Conservation (phyloP, 2,329 filamentous ascomycete species). For the Beauveria caledonica region DNA sequence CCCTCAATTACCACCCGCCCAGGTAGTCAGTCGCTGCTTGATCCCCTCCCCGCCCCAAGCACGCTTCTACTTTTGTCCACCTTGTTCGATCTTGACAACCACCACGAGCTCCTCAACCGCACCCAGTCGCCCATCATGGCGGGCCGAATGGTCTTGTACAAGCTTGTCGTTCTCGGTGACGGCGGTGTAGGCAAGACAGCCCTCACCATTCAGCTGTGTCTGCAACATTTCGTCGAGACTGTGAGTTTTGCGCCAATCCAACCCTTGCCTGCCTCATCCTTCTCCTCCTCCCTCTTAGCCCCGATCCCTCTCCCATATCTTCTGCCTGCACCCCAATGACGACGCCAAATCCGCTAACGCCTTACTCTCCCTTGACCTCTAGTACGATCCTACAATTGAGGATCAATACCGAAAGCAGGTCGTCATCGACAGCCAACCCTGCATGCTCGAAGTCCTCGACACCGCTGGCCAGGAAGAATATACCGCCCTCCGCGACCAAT, state of each 20-base stretch:
- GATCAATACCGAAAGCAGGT: conserved; percentile 84
- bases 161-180: conserved; percentile 89
- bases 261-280: neutral
- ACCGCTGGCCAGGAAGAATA: conserved; percentile 98
- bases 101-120: conserved; percentile 2
- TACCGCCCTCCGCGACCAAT: conserved; percentile 91
- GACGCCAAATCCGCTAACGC: neutral
- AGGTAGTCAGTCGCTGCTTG: neutral
- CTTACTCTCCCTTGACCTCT: conserved; percentile 4
- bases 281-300: neutral
- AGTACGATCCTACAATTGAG: conserved; percentile 85
- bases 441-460: conserved; percentile 95
- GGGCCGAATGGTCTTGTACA: conserved; percentile 92
- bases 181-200: conserved; percentile 93
- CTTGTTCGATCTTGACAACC: neutral
- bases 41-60: neutral
- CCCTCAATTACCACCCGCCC: neutral
- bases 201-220: conserved; percentile 89
- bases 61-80: neutral
- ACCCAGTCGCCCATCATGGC: conserved; percentile 50
- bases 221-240: conserved; percentile 98
- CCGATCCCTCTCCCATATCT: neutral
- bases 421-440: conserved; percentile 88
- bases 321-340: neutral
- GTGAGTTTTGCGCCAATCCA: conserved; percentile 35